Evolutionary conservation across 345 rosid species (phyloP).

Genomic region (Boechera divaricarpa): DNA sequence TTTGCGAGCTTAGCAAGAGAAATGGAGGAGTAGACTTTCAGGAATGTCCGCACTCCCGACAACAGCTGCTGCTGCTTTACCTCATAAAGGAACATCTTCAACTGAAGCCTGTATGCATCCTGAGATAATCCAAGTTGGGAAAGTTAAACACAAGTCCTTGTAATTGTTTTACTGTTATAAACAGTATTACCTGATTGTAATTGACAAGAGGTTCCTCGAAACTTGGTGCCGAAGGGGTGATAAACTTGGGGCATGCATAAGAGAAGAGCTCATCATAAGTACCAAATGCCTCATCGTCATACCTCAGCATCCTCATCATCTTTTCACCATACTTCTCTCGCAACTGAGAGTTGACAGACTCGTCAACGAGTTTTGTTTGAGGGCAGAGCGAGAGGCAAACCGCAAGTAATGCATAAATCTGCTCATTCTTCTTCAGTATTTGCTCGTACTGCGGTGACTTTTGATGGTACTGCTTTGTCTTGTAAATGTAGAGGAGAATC

Average conservation of each 20-base stretch:
- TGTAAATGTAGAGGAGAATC: slow-evolving; percentile 89
- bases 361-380: slow-evolving; percentile 88
- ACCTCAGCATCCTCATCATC: slow-evolving; percentile 94
- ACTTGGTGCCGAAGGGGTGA: slow-evolving; percentile 92
- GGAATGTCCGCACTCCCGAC: slow-evolving; percentile 80
- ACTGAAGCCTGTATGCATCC: slow-evolving; percentile 96
- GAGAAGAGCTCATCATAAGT: slow-evolving; percentile 70
- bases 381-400: slow-evolving; percentile 91
- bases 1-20: slow-evolving; percentile 85
- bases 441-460: slow-evolving; percentile 95
- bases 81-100: slow-evolving; percentile 94
- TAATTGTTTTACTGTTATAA: background rate
- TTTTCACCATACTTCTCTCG: slow-evolving; percentile 98
- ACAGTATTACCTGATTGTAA: slow-evolving; percentile 76
- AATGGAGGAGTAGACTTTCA: slow-evolving; percentile 86
- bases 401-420: slow-evolving; percentile 95
- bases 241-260: slow-evolving; percentile 98
- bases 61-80: slow-evolving; percentile 94
- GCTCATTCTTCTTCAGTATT: slow-evolving; percentile 96
- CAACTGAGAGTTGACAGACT: slow-evolving; percentile 82
- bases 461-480: slow-evolving; percentile 93
- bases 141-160: slow-evolving; percentile 17
- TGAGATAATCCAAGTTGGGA: slow-evolving; percentile 39
- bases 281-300: slow-evolving; percentile 84
- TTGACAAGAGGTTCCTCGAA: slow-evolving; percentile 95